Percentiles rank a stretch among this genome's conserved stretches.
Conservation (phyloP, 345 rosid genomes). For the Euphorbia pulcherrima region DNA sequence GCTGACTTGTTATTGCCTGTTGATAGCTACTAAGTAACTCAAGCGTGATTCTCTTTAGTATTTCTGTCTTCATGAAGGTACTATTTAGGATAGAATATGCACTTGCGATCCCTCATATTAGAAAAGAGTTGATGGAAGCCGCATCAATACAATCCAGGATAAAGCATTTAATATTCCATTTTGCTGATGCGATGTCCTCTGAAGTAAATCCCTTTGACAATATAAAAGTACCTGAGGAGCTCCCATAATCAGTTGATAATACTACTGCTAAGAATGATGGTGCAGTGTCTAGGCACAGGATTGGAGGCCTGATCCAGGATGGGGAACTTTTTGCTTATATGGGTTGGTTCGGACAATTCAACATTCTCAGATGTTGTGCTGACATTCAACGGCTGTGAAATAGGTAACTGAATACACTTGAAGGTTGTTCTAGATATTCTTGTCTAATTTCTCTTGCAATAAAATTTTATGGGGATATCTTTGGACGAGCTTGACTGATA, state of each 20-base stretch:
- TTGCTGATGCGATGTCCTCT: constrained; percentile 58
- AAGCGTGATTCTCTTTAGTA: not conserved
- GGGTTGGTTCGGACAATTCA: constrained; percentile 73
- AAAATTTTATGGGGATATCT: not conserved
- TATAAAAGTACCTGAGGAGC: constrained; percentile 26
- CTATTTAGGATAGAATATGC: constrained; percentile 89
- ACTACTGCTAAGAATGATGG: constrained; percentile 23
- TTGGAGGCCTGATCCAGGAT: constrained; percentile 72
- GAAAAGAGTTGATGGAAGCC: constrained; percentile 41
- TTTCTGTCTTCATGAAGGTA: constrained; percentile 41
- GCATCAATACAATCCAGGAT: constrained; percentile 21
- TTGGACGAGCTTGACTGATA: not conserved
- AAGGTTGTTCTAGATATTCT: not conserved
- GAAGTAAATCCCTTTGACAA: constrained; percentile 44
- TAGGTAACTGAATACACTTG: constrained; percentile 43
- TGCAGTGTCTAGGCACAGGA: constrained; percentile 28
- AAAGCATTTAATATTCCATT: constrained; percentile 28
- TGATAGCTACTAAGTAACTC: not conserved
- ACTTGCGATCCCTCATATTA: constrained; percentile 46
- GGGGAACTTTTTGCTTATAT: constrained; percentile 66
- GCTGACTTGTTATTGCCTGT: constrained; percentile 7
- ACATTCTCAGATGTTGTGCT: constrained; percentile 79
- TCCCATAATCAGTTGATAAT: constrained; percentile 23
- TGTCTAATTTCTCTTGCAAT: not conserved
- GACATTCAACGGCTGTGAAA: constrained; percentile 74